These are phyloP conservation scores for Pleurotus sapidus DNA, from an alignment of 768 basidiomycete species.

Conservation along the genomic window DNA sequence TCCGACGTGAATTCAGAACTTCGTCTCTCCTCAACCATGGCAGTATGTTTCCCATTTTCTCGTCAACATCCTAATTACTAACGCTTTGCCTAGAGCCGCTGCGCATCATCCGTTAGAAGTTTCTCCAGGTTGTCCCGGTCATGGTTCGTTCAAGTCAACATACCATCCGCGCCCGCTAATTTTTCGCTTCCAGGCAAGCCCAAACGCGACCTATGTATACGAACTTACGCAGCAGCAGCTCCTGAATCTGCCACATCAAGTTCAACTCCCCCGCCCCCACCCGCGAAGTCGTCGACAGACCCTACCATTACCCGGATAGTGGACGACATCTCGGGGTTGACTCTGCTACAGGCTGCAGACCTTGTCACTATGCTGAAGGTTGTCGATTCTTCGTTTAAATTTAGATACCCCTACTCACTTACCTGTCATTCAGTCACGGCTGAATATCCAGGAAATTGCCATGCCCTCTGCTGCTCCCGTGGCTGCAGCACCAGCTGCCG, in stretches of 20 bases:
- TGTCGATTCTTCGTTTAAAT: slow-evolving; percentile 13
- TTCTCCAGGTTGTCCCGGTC: slow-evolving; percentile 3
- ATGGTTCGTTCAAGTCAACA: not conserved
- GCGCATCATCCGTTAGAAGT: slow-evolving; percentile 1
- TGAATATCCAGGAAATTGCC: slow-evolving; percentile 98
- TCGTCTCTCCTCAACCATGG: not conserved
- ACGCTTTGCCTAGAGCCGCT: not conserved
- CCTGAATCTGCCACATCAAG: slow-evolving; percentile 39
- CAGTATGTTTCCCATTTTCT: not conserved
- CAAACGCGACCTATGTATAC: slow-evolving; percentile 3
- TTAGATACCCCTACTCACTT: not conserved
- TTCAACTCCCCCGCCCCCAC: slow-evolving; percentile 43
- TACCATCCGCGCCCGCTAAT: not conserved
- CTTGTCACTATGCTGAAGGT: slow-evolving; percentile 92
- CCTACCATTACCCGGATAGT: slow-evolving; percentile 80
- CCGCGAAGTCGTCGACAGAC: slow-evolving; percentile 41
- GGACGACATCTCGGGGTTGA: slow-evolving; percentile 86
- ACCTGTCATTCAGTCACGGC: slow-evolving; percentile 54
- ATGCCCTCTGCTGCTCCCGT: slow-evolving; percentile 76
- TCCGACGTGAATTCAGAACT: slow-evolving; percentile 4
- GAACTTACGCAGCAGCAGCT: slow-evolving; percentile 26
- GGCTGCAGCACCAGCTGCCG: slow-evolving; percentile 50
- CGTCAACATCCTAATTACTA: not conserved
- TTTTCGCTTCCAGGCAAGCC: not conserved
- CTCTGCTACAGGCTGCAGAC: slow-evolving; percentile 93